These are phyloP conservation scores for Penicillium brevicompactum DNA, from an alignment of 2,329 filamentous ascomycete species.

Conservation along the genomic window DNA sequence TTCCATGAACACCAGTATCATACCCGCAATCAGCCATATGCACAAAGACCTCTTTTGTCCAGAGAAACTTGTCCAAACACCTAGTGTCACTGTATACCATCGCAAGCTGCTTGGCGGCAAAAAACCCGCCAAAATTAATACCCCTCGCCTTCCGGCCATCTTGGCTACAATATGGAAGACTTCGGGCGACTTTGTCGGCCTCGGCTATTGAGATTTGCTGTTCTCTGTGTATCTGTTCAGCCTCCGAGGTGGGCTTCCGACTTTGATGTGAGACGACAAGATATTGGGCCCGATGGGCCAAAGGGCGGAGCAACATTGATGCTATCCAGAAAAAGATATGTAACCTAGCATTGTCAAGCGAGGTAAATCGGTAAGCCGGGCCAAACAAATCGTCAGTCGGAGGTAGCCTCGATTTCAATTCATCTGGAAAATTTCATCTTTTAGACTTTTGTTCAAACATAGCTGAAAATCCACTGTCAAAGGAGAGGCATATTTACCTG, in stretches of 20 bases:
- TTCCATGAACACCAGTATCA: background rate
- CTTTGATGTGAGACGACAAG: background rate
- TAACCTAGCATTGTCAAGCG: background rate
- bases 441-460: background rate
- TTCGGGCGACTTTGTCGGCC: background rate
- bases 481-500: background rate
- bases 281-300: background rate
- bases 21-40: background rate
- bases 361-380: background rate
- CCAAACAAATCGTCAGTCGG: background rate
- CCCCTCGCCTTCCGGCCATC: background rate
- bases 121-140: background rate
- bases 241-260: background rate
- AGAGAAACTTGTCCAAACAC: background rate
- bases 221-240: background rate
- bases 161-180: constrained; percentile 4
- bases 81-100: background rate
- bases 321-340: background rate
- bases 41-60: background rate
- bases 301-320: constrained; percentile 11
- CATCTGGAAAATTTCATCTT: background rate
- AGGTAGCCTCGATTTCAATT: background rate
- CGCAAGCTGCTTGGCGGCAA: background rate
- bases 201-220: background rate
- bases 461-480: background rate